These are phyloP conservation scores for Pythium oligandrum DNA, from an alignment of 352 stramenopile genomes.

Conservation along the genomic window DNA sequence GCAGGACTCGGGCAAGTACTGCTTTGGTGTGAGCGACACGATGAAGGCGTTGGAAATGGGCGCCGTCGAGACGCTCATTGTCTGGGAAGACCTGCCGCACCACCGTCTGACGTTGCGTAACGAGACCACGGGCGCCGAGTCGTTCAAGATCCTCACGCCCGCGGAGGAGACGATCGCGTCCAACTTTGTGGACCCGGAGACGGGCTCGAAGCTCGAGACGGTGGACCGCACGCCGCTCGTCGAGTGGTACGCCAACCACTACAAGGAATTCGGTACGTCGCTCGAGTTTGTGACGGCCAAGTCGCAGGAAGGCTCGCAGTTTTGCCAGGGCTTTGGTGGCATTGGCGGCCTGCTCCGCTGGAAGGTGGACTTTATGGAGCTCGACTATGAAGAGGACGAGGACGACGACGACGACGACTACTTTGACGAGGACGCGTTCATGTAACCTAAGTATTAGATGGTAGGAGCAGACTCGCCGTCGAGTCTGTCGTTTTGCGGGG, in stretches of 20 bases:
- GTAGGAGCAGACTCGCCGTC: slow-evolving; percentile 9
- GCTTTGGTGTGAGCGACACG: slow-evolving; percentile 98
- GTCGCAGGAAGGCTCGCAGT: slow-evolving; percentile 98
- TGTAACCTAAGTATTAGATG: slow-evolving; percentile 57
- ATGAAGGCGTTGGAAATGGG: slow-evolving; percentile 98
- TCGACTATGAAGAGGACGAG: slow-evolving; percentile 91
- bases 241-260: slow-evolving; percentile 99
- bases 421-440: slow-evolving; percentile 84
- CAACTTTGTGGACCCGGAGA: slow-evolving; percentile 96
- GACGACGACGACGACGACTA: slow-evolving; percentile 88
- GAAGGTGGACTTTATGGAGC: slow-evolving; percentile 98
- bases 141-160: slow-evolving; percentile 71
- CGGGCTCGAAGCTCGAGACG: slow-evolving; percentile 95
- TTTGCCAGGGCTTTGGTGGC: slow-evolving; percentile 99
- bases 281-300: slow-evolving; percentile 99
- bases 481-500: not conserved
- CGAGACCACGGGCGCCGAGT: slow-evolving; percentile 87
- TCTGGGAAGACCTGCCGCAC: slow-evolving; percentile 98
- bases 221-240: slow-evolving; percentile 96
- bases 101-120: slow-evolving; percentile 94
- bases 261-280: slow-evolving; percentile 98
- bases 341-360: slow-evolving; percentile 98
- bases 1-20: slow-evolving; percentile 99
- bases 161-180: slow-evolving; percentile 90
- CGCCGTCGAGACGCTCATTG: slow-evolving; percentile 98